Conservation (phyloP, 228 moss, liverwort and hornwort genomes). For the Sphagnum magellanicum region DNA sequence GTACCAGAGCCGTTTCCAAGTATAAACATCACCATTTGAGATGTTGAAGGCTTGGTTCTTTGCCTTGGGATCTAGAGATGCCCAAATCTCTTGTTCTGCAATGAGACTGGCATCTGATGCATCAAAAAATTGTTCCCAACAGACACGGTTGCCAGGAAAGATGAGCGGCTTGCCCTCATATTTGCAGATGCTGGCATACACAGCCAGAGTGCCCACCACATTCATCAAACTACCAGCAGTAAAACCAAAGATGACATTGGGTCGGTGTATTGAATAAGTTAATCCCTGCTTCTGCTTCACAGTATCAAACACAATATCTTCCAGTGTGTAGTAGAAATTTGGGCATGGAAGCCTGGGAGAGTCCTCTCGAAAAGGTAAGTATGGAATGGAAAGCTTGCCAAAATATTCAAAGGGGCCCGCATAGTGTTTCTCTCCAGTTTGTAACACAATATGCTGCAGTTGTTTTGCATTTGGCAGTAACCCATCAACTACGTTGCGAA, state of each 20-base stretch:
- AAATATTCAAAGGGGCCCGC: slow-evolving; percentile 44
- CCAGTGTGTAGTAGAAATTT: slow-evolving; percentile 29
- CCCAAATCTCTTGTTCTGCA: slow-evolving; percentile 28
- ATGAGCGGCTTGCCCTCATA: slow-evolving; percentile 12
- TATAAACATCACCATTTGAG: slow-evolving; percentile 17
- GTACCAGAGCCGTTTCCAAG: slow-evolving; percentile 13
- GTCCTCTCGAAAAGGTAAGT: slow-evolving; percentile 35
- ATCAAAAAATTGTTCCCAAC: slow-evolving; percentile 6
- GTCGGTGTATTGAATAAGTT: slow-evolving; percentile 44
- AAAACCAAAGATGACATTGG: slow-evolving; percentile 37
- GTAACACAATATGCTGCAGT: slow-evolving; percentile 47
- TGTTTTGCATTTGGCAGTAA: slow-evolving; percentile 19
- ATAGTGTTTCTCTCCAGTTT: slow-evolving; percentile 71
- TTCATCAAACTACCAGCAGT: slow-evolving; percentile 31
- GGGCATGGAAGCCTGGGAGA: slow-evolving; percentile 28
- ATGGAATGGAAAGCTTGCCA: slow-evolving; percentile 14
- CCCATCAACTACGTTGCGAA: slow-evolving; percentile 39
- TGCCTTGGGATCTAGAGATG: slow-evolving; percentile 9
- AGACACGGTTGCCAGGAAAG: slow-evolving; percentile 9
- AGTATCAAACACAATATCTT: slow-evolving; percentile 24
- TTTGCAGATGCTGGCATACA: slow-evolving; percentile 31
- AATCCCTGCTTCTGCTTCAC: slow-evolving; percentile 11
- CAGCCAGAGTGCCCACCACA: slow-evolving; percentile 19
- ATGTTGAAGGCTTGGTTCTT: slow-evolving; percentile 18
- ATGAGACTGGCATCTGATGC: slow-evolving; percentile 11